Base-by-base conservation (phyloP, 192 early-diverging fungal species). In the Coemansia sp. region DNA sequence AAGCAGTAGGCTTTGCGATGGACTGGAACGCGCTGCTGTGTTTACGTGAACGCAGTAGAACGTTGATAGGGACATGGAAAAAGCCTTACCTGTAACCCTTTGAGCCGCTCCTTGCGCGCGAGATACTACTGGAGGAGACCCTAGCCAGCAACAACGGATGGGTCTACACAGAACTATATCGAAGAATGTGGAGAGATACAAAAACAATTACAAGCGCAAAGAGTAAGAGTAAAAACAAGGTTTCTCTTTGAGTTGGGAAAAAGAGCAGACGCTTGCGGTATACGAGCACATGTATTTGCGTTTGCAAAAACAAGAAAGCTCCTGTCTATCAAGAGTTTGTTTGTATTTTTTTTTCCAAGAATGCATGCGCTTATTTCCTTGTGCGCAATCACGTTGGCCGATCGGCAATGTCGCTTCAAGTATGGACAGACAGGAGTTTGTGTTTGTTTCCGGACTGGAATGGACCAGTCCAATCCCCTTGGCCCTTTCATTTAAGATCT, bases 21-120 rank as follows among this genome's bases (percentile, higher is more conserved):
- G 51, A 41, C 39, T 41, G 8, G 49, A 26, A 53, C 23, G 23
- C 48, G 48, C n/a, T n/a, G n/a, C n/a, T 3, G 24, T 26, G 51
- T 53, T 26, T 53, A 53, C 51, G 51, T 26, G 51, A 26, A 16
- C 51, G 24, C 51, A 53, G 51, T 53, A 53, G 51, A 53, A 9
- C 44, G 11, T 53, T 26, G 24, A 8, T 15, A 26, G 51, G n/a
- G 6, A 26, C 51, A 53, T 10, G 44, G 8, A 8, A 10, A 9
- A 11, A 21, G 24, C 51, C 51, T 53, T 53, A 53, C 51, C 51
- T 53, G 12, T 53, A 15, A 6, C 11, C 14, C 14, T 23, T 53
- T 26, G 24, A 26, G 12, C 24, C 10, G 51, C 20, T 53, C 51
- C 51, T 53, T 53, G 51, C 23, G 23, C 9, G 14, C 51, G 14